phyloP scores from a whole-genome alignment of 2,329 filamentous ascomycete species.

The Aspergillus thermomutatus region DNA sequence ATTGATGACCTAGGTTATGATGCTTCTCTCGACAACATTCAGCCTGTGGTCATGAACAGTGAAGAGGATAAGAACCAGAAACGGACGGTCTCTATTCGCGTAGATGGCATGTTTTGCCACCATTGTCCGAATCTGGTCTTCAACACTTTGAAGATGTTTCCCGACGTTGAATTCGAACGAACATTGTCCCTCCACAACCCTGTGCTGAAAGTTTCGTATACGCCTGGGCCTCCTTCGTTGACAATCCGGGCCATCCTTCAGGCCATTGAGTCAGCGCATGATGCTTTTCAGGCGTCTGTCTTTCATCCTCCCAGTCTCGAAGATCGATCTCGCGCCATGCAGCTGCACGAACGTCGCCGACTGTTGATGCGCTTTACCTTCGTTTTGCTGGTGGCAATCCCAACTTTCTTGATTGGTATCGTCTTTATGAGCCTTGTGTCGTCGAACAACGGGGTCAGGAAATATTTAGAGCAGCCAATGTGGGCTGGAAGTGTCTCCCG shows the following conservation, averaged over 20 bases:
- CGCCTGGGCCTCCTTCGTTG: conserved; percentile 63
- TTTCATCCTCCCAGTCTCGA: conserved; percentile 81
- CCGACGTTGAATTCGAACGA: conserved; percentile 43
- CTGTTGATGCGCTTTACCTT: conserved; percentile 69
- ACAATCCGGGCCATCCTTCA: conserved; percentile 73
- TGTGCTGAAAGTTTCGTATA: conserved; percentile 68
- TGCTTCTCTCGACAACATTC: conserved; percentile 52
- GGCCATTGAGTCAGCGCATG: conserved; percentile 64
- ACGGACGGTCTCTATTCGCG: conserved; percentile 61
- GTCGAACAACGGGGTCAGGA: conserved; percentile 53
- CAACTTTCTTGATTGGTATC: conserved; percentile 82
- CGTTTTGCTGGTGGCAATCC: conserved; percentile 67
- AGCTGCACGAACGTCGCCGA: conserved; percentile 64
- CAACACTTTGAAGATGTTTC: conserved; percentile 40
- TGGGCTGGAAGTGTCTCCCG: conserved; percentile 68
- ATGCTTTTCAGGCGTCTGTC: conserved; percentile 64
- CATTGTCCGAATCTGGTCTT: conserved; percentile 59
- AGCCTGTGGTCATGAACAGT: conserved; percentile 27
- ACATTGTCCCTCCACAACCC: conserved; percentile 59
- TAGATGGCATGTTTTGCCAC: conserved; percentile 72
- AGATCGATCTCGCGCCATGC: conserved; percentile 72
- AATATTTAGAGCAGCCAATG: conserved; percentile 68
- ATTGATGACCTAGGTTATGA: conserved; percentile 64
- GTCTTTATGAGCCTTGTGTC: conserved; percentile 84
- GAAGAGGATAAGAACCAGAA: conserved; percentile 27